These are phyloP conservation scores for Chaetomiaceae sp. DNA, from an alignment of 2,329 filamentous ascomycete genomes.

Conservation along the genomic window DNA sequence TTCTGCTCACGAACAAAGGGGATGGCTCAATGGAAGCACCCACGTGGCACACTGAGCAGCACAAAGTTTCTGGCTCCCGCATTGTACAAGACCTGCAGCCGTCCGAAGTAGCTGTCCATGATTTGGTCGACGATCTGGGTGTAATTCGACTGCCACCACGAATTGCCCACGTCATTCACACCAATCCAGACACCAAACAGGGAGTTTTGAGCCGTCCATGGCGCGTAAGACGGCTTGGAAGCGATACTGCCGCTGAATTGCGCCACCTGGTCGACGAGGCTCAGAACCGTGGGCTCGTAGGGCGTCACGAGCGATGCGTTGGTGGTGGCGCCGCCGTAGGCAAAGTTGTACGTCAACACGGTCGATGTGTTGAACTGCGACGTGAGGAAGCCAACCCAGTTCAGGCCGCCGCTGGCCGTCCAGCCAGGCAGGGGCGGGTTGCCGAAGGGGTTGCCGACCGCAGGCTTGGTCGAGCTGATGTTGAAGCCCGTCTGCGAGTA, in stretches of 20 bases:
- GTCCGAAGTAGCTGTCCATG: conserved; percentile 38
- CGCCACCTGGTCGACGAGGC: conserved; percentile 46
- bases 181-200: conserved; percentile 50
- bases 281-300: conserved; percentile 41
- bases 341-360: conserved; percentile 44
- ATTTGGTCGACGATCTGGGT: conserved; percentile 30
- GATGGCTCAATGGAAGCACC: conserved; percentile 13
- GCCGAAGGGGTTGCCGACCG: conserved; percentile 50
- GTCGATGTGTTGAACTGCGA: conserved; percentile 37
- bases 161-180: conserved; percentile 50
- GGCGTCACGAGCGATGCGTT: conserved; percentile 43
- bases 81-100: conserved; percentile 38
- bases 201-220: conserved; percentile 38
- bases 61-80: conserved; percentile 43
- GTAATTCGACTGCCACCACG: conserved; percentile 40
- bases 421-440: conserved; percentile 51
- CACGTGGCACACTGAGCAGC: conserved; percentile 41
- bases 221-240: conserved; percentile 28
- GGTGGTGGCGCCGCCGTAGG: conserved; percentile 45
- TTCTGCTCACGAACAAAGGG: not conserved
- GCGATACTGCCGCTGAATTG: conserved; percentile 34
- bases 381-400: conserved; percentile 43
- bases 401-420: conserved; percentile 40
- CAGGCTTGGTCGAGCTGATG: conserved; percentile 42
- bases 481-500: conserved; percentile 56